A percentile compares a stretch with the other conserved stretches of the same genome.
Evolutionary conservation across 768 basidiomycete genomes (phyloP).

Genomic region (Mycena pura): DNA sequence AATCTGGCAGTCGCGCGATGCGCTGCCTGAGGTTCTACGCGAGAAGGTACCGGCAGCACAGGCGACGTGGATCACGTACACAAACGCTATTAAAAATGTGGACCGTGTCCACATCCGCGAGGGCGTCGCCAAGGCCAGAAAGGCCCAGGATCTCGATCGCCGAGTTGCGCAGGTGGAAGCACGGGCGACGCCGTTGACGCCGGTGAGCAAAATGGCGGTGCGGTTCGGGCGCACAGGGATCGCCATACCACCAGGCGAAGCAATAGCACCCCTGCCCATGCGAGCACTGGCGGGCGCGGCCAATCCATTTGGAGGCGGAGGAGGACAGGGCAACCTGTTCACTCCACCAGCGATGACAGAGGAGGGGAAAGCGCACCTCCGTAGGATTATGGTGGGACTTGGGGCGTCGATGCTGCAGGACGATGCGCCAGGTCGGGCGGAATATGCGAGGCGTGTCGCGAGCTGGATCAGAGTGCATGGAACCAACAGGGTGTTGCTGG

Average conservation of each 20-base stretch:
- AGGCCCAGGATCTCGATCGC: conserved; percentile 4
- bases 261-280: too few species aligned
- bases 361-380: not conserved
- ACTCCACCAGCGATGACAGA: not conserved
- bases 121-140: not conserved
- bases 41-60: not conserved
- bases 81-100: not conserved
- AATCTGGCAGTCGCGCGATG: conserved; percentile 16
- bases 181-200: not conserved
- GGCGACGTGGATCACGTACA: not conserved
- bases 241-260: not conserved
- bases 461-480: not conserved
- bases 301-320: not conserved
- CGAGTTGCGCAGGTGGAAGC: too few species aligned
- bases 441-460: conserved; percentile 2
- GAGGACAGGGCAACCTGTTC: conserved; percentile 7
- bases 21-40: conserved; percentile 4
- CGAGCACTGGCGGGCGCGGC: too few species aligned
- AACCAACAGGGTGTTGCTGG: not conserved
- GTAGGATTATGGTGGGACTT: not conserved
- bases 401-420: not conserved
- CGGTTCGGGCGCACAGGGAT: not conserved
- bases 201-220: conserved; percentile 1
- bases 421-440: not conserved
- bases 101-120: conserved; percentile 4